Percentiles rank a stretch among this genome's conserved stretches.
phyloP scores from a whole-genome alignment of 208 protist species.

The Acanthamoeba sp. region DNA sequence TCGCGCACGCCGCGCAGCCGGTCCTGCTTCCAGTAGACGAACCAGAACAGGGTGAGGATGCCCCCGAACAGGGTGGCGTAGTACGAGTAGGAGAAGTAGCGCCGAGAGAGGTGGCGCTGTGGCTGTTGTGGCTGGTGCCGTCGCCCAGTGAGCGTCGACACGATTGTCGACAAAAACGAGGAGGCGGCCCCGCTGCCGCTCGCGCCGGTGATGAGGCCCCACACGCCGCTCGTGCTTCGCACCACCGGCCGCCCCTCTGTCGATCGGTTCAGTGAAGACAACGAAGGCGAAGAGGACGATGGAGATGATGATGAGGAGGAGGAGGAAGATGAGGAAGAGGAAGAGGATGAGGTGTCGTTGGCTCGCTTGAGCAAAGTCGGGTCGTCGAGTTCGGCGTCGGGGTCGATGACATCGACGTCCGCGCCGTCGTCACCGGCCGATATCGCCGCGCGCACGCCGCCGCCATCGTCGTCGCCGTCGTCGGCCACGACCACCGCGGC shows the following conservation, averaged over 20 bases:
- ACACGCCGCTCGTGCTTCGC: conserved; percentile 1
- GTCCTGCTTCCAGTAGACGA: conserved; percentile 6
- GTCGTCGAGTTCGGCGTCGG: too few species aligned
- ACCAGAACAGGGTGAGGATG: conserved; percentile 14
- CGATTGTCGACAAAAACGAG: neutral
- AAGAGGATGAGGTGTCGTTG: neutral
- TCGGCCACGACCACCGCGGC: neutral
- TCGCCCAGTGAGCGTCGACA: neutral
- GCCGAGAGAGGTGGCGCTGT: too few species aligned
- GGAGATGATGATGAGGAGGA: neutral
- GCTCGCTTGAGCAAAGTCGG: neutral
- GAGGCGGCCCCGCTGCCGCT: neutral
- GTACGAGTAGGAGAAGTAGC: neutral
- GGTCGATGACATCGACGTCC: too few species aligned
- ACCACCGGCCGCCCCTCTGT: neutral
- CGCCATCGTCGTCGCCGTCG: neutral
- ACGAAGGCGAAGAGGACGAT: neutral
- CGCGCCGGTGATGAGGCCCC: neutral
- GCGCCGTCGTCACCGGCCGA: neutral
- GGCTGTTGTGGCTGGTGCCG: neutral
- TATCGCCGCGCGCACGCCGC: too few species aligned
- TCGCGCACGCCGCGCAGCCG: neutral
- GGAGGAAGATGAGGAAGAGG: neutral
- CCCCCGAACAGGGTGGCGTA: neutral
- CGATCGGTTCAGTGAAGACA: neutral